Percentiles rank a stretch among this genome's conserved stretches.
phyloP scores from a whole-genome alignment of 2,329 filamentous ascomycete genomes.

The Bipolaris sorokiniana region DNA sequence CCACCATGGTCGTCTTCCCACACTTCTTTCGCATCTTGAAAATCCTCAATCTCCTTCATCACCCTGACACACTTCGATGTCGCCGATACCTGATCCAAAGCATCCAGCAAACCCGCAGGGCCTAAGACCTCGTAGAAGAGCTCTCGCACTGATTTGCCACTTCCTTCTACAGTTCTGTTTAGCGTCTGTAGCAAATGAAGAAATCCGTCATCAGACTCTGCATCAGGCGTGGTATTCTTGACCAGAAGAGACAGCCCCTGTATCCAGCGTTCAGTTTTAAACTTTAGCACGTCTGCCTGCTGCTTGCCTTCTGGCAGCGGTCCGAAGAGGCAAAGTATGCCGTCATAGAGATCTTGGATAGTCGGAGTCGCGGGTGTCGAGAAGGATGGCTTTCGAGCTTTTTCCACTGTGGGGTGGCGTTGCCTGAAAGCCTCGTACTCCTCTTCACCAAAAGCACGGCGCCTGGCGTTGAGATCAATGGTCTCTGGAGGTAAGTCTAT shows the following conservation, averaged over 20 bases:
- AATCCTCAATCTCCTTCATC: constrained; percentile 5
- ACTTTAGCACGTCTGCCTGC: not conserved
- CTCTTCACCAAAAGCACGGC: constrained; percentile 2
- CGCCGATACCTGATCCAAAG: not conserved
- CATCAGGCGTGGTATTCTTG: not conserved
- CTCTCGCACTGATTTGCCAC: not conserved
- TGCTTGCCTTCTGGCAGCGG: not conserved
- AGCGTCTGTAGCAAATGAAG: not conserved
- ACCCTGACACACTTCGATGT: not conserved
- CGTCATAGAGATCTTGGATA: not conserved
- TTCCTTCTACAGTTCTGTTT: not conserved
- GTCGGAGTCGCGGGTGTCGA: not conserved
- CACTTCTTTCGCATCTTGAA: constrained; percentile 6
- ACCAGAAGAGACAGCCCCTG: not conserved
- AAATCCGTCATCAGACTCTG: not conserved
- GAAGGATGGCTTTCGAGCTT: not conserved
- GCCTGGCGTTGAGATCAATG: not conserved
- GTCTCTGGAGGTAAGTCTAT: not conserved
- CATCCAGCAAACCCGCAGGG: not conserved
- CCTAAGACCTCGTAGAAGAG: constrained; percentile 4
- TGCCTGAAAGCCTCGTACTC: not conserved
- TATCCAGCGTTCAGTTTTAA: not conserved
- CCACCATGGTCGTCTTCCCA: not conserved
- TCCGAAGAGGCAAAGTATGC: not conserved
- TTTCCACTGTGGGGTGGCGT: not conserved